Base-by-base conservation (phyloP, 2,329 filamentous ascomycete species). In the Penicillium sp. region DNA sequence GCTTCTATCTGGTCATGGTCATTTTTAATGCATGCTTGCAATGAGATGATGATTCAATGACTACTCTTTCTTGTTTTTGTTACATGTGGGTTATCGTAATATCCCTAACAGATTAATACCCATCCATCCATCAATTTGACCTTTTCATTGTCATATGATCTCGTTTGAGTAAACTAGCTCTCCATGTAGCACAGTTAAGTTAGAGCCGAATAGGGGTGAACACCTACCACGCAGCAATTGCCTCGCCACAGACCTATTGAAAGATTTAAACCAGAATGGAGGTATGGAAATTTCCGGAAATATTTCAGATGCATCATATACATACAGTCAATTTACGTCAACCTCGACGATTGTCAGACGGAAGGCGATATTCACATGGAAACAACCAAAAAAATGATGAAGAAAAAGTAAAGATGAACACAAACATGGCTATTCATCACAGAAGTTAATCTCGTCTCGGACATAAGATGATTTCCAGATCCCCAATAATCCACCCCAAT, bases 351-450 rank as follows among this genome's bases (percentile, higher is more conserved):
- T 40, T 22, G 37, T 26, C 35, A 51, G 37, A 38, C 13, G 2
- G 55, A 51, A 54, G 59, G 19, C 22, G 35, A 54, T 54, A 55
- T 61, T 48, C 51, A 58, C n/a, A 42, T 22, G n/a, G 52, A 46
- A 56, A 55, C 42, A 53, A 38, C 54, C 49, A 49, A 38, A 59
- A 55, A 63, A 30, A 28, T 3, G 25, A 46, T 25, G 26, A 3
- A 6, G 40, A 25, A 25, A 43, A 43, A 13, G n/a, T 4, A 3
- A 43, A 43, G 10, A 13, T 22, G 25, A 43, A 43, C 14, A 48
- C 26, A 37, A 22, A 43, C 45, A 48, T 48, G 45, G 16, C 26
- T 30, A 25, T 40, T 65, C 62, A 58, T 66, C 60, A 66, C 14
- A 37, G 35, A 14, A 37, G 11, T 37, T 37, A 11, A 22, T 37